phyloP scores from a whole-genome alignment of 73 alveolate genomes.

The Paramecium biaurelia region DNA sequence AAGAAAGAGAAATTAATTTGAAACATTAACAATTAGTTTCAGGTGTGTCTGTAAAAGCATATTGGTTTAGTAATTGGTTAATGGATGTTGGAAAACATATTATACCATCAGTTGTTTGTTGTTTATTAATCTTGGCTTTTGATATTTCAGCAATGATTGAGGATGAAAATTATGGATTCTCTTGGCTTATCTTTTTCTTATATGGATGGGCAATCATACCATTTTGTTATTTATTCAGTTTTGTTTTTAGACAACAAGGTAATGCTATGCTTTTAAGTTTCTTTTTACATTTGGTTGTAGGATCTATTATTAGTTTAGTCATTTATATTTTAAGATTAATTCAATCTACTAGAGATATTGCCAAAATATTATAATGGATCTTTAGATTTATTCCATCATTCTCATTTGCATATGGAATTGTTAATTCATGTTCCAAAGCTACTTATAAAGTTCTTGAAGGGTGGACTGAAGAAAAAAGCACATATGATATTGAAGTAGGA shows the following conservation, averaged over 20 bases:
- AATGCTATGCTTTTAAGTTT: constrained; percentile 67
- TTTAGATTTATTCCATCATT: constrained; percentile 92
- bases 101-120: constrained; percentile 77
- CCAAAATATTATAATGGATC: constrained; percentile 76
- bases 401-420: constrained; percentile 86
- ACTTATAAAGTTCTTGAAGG: constrained; percentile 57
- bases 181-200: constrained; percentile 71
- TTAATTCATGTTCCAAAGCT: constrained; percentile 63
- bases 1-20: constrained; percentile 94
- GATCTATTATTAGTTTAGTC: constrained; percentile 70
- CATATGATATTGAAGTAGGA: constrained; percentile 58
- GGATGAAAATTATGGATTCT: constrained; percentile 45
- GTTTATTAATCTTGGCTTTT: constrained; percentile 69
- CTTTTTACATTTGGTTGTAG: constrained; percentile 68
- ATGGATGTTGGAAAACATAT: constrained; percentile 87
- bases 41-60: constrained; percentile 87
- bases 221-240: constrained; percentile 76
- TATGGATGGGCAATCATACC: constrained; percentile 79
- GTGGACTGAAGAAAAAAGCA: not conserved
- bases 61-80: constrained; percentile 90
- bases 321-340: constrained; percentile 72
- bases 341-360: constrained; percentile 67
- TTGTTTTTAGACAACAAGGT: constrained; percentile 67
- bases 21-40: constrained; percentile 90
- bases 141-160: constrained; percentile 64